Percentiles rank a stretch among this genome's conserved stretches.
Conservation (phyloP, 2,329 filamentous ascomycete species). For the Epichloe baconii region DNA sequence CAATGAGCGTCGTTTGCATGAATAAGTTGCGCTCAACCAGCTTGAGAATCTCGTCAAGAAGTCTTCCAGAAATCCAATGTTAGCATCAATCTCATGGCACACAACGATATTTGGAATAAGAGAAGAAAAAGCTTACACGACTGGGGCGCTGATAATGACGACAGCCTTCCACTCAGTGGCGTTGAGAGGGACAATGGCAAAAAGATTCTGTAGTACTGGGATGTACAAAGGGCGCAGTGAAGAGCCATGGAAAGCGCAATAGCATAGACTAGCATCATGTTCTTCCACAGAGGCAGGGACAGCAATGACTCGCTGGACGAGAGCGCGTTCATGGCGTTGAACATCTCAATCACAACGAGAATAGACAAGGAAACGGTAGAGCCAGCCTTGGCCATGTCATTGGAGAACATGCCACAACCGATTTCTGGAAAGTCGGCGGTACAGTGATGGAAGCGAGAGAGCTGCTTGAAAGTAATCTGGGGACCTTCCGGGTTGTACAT, state of each 20-base stretch:
- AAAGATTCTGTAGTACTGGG: conserved; percentile 75
- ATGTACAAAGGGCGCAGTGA: conserved; percentile 92
- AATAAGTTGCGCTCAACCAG: conserved; percentile 58
- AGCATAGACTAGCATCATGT: conserved; percentile 96
- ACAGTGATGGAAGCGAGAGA: conserved; percentile 91
- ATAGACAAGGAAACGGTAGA: conserved; percentile 87
- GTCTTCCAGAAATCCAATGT: conserved; percentile 28
- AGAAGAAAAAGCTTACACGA: conserved; percentile 56
- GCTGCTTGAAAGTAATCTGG: conserved; percentile 79
- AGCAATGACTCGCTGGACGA: conserved; percentile 90
- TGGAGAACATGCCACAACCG: conserved; percentile 81
- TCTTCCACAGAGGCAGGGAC: conserved; percentile 91
- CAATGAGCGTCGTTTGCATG: conserved; percentile 33
- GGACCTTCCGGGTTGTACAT: conserved; percentile 88
- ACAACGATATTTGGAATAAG: neutral
- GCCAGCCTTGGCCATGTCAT: conserved; percentile 75
- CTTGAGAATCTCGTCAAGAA: conserved; percentile 80
- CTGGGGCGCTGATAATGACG: conserved; percentile 72
- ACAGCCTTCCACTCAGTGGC: conserved; percentile 88
- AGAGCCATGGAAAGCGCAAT: conserved; percentile 86
- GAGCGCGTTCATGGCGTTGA: conserved; percentile 97
- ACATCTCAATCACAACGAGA: conserved; percentile 96
- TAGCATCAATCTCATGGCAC: conserved; percentile 7
- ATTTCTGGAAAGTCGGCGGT: conserved; percentile 74
- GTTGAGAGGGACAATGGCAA: conserved; percentile 81